Conservation (phyloP, 2,329 filamentous ascomycete species). For the Diaporthe citriasiana region DNA sequence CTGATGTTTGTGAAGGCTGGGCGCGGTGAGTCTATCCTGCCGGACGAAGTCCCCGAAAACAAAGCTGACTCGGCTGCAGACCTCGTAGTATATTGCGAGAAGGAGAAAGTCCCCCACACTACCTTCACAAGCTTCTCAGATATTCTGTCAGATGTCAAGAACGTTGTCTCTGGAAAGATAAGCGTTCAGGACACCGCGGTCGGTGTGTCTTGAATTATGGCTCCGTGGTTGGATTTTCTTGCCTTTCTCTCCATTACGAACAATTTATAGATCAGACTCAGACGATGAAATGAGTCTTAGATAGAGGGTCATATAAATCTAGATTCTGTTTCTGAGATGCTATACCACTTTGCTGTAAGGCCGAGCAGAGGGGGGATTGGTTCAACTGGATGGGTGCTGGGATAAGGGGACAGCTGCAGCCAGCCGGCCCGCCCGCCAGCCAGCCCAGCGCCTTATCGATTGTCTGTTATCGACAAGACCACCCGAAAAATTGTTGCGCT, state of each 20-base stretch:
- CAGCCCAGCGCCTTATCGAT: slow-evolving; percentile 1
- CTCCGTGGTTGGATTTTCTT: background rate
- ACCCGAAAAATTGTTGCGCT: slow-evolving; percentile 39
- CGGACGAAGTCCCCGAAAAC: background rate
- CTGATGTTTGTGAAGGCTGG: slow-evolving; percentile 94
- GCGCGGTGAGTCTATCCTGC: slow-evolving; percentile 69
- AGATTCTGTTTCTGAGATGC: background rate
- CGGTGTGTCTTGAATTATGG: slow-evolving; percentile 51
- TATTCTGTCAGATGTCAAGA: slow-evolving; percentile 82
- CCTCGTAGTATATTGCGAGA: slow-evolving; percentile 88
- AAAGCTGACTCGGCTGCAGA: slow-evolving; percentile 63
- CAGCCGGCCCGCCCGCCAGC: slow-evolving; percentile 18
- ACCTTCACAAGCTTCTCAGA: slow-evolving; percentile 87
- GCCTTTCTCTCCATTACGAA: background rate
- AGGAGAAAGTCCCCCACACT: slow-evolving; percentile 87
- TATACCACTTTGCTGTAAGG: background rate
- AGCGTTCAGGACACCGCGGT: slow-evolving; percentile 78
- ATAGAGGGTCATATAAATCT: background rate
- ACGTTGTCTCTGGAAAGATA: slow-evolving; percentile 80
- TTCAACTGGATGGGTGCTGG: background rate
- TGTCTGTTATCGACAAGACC: slow-evolving; percentile 30
- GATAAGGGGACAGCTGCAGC: slow-evolving; percentile 23
- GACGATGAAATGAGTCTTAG: background rate
- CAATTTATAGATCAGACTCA: background rate
- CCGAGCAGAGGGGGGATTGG: background rate